These are phyloP conservation scores for Eucalyptus pauciflora DNA, from an alignment of 345 rosid species.

Conservation along the genomic window DNA sequence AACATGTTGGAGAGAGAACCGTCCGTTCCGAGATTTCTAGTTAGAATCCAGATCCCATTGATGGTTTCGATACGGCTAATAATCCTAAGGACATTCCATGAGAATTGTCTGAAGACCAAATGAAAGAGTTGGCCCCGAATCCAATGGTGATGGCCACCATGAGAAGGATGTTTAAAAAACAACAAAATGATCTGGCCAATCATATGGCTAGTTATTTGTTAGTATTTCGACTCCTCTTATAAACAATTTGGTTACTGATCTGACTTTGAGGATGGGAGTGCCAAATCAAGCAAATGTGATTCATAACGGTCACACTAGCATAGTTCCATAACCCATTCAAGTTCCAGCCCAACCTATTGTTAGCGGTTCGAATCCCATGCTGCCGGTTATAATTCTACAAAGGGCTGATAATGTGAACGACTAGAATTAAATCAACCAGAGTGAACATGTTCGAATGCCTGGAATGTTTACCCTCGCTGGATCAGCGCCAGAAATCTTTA, in stretches of 20 bases:
- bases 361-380: too few relatives aligned
- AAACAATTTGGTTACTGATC: too few relatives aligned
- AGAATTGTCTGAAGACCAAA: neutral
- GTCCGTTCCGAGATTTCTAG: accelerated
- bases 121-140: neutral
- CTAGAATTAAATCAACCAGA: neutral
- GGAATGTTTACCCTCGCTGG: too few relatives aligned
- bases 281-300: too few relatives aligned
- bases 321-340: too few relatives aligned
- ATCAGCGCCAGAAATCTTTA: accelerated
- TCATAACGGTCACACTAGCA: accelerated
- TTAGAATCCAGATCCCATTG: neutral
- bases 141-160: neutral
- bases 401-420: accelerated
- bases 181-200: too few relatives aligned
- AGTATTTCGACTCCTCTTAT: neutral
- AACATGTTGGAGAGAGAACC: accelerated
- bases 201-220: too few relatives aligned
- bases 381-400: neutral
- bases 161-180: neutral
- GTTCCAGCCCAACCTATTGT: too few relatives aligned
- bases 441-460: neutral
- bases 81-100: neutral
- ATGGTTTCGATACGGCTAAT: accelerated
- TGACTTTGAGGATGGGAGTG: neutral